Evolutionary conservation across 2,329 filamentous ascomycete species (phyloP), one percentile per base, ranked within the genome.

Genomic region (Tolypocladium amazonense): DNA sequence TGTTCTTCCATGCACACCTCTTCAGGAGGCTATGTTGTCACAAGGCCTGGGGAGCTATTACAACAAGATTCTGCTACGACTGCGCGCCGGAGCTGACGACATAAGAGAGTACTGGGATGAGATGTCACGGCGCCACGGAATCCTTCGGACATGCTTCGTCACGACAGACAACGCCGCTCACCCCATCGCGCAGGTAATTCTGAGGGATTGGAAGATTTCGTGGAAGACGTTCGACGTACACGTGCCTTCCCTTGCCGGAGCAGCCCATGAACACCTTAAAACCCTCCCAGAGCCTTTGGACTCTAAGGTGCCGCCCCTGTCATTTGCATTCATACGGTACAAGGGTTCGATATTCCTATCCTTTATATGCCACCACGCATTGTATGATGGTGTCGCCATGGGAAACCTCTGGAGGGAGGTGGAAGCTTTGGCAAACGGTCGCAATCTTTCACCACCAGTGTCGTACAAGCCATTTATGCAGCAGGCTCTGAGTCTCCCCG

Each of bases 1-100:
- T 1, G 78, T 96, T 11, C 74, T 92, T 6, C 92, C 92, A 0
- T 96, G 92, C 69, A 95, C 91, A 1, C 89, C 92, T 0, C 75
- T 97, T 0, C 92, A 97, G 70, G 89, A 95, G 74, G 88, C 88
- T 0, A 96, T 96, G 91, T 77, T 96, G 0, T 82, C 84, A 11
- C 66, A 76, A 62, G 72, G 72, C 1, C 70, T 75, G 14, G 73
- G 74, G 1, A 78, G 85, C 2, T 96, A 96, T 69, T 85, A 82
- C 66, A 96, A 96, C 69, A 83, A 82, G 56, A 84, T 90, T 59
- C 72, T 87, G 0, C 82, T 96, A 62, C 77, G 80, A 7, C 69
- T 95, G 8, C 73, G 72, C 5, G 76, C 79, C 1, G 72, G 85
- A 39, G 61, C 82, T 0, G 65, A 73, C 0, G 72, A 67, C 0